Base-by-base conservation (phyloP, 106 monocot species). In the Allium sativum region DNA sequence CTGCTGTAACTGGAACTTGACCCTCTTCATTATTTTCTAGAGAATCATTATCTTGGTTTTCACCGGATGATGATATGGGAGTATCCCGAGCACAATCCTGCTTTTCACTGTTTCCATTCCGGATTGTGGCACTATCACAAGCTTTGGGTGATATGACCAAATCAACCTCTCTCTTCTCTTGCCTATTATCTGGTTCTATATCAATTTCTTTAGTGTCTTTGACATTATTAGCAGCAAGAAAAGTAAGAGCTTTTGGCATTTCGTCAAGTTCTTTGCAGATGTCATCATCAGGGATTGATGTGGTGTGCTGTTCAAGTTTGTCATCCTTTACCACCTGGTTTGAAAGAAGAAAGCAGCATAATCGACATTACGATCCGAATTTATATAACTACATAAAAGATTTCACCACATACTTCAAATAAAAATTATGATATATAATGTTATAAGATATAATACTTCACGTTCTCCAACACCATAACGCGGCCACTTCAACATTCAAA, bases 51-150 rank as follows among this genome's bases (percentile, higher is more conserved):
- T 53, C 73, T 12, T 3, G 59, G 41, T 73, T 65, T 53, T 73
- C 59, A 43, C 52, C 51, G 20, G 15, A 65, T 18, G 72, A 68
- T 12, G 62, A 40, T 22, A 50, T 21, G 12, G 77, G 72, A 58
- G 68, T 78, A 58, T 78, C 78, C 40, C 67, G 73, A 5, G 75
- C 75, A 61, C 64, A 68, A 6, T 59, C 72, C 47, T 40, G 48
- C 40, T 65, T 62, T 19, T 71, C 58, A 53, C 46, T 55, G 56
- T 21, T 44, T 18, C 55, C 3, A 64, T 67, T 20, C 40, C 20
- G 15, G 21, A 21, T 55, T 5, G 31, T 31, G 2, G 15, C 13
- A 42, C n/a, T 7, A 12, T 45, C 46, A 12, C 48, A 52, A 53
- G 65, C 42, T 14, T 50, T 58, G 59, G 12, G 20, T 7, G 51